Percentiles rank a stretch among this genome's conserved stretches.
Conservation (phyloP, 2,329 filamentous ascomycete species). For the Clarireedia homoeocarpa region DNA sequence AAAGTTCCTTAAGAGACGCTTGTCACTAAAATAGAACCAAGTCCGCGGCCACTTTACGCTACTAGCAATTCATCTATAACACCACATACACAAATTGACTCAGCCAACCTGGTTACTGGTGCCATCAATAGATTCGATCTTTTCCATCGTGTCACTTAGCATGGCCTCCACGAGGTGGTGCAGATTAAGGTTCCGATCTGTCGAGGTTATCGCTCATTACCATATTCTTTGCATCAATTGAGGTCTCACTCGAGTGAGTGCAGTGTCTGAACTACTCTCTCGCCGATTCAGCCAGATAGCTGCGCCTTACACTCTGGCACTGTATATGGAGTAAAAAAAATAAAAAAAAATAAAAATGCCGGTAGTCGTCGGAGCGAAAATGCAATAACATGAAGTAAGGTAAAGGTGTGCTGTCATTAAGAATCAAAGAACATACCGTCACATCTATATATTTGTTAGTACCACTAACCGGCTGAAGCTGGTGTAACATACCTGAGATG, state of each 20-base stretch:
- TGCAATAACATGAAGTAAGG: constrained; percentile 6
- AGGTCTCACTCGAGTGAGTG: not conserved
- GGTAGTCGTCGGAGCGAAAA: not conserved
- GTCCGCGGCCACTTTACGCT: not conserved
- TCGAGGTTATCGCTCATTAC: not conserved
- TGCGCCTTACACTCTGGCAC: not conserved
- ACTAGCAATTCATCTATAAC: not conserved
- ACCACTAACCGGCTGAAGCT: constrained; percentile 6
- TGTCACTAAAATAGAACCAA: not conserved
- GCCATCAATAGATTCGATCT: not conserved
- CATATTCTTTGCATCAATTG: not conserved
- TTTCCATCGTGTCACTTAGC: not conserved
- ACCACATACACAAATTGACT: not conserved
- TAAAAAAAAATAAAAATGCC: not conserved
- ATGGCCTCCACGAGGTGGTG: not conserved
- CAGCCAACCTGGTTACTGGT: not conserved
- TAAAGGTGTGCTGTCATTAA: constrained; percentile 2
- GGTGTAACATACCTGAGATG: constrained; percentile 53
- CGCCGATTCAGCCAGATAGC: not conserved
- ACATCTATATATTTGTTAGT: constrained; percentile 42
- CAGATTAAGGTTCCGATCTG: not conserved
- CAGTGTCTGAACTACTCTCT: not conserved
- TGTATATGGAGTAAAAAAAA: not conserved
- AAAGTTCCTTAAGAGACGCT: not conserved
- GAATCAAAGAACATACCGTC: constrained; percentile 47